A percentile compares a stretch with the other conserved stretches of the same genome.
These are phyloP conservation scores for Sodiomyces alkalinus DNA, from an alignment of 2,329 filamentous ascomycete species.

Conservation along the genomic window DNA sequence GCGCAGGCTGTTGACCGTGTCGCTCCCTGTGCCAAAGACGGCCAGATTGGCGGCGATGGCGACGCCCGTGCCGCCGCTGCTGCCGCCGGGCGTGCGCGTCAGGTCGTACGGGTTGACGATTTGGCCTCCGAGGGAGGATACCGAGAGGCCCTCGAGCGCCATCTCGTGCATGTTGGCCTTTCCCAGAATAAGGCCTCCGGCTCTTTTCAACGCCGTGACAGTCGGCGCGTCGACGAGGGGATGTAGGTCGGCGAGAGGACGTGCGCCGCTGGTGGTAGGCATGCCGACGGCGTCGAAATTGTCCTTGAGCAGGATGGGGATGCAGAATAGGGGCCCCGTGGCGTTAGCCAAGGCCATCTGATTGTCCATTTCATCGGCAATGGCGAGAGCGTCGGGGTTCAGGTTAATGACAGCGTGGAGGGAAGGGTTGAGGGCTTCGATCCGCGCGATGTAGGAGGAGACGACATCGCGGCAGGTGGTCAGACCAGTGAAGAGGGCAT, in stretches of 20 bases:
- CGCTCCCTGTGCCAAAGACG: slow-evolving; percentile 60
- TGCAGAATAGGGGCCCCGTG: slow-evolving; percentile 56
- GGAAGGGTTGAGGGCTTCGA: slow-evolving; percentile 47
- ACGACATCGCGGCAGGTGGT: slow-evolving; percentile 44
- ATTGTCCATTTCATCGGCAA: slow-evolving; percentile 43
- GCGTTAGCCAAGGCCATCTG: slow-evolving; percentile 41
- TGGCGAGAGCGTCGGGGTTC: slow-evolving; percentile 51
- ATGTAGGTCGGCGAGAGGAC: slow-evolving; percentile 47
- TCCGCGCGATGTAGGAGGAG: slow-evolving; percentile 46
- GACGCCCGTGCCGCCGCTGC: slow-evolving; percentile 49
- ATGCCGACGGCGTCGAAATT: too few species aligned
- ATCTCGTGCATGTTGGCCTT: slow-evolving; percentile 60
- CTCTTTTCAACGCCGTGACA: slow-evolving; percentile 42
- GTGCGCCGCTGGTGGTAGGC: slow-evolving; percentile 61
- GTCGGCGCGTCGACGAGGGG: slow-evolving; percentile 55
- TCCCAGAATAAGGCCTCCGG: slow-evolving; percentile 54
- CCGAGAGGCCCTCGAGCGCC: slow-evolving; percentile 57
- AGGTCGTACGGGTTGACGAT: slow-evolving; percentile 52
- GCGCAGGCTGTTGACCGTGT: too few species aligned
- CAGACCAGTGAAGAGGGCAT: slow-evolving; percentile 33
- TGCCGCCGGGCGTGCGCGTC: slow-evolving; percentile 52
- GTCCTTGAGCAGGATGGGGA: slow-evolving; percentile 55
- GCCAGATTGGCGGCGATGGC: slow-evolving; percentile 49
- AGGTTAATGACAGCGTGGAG: slow-evolving; percentile 48
- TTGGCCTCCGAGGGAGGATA: slow-evolving; percentile 49